These are phyloP conservation scores for Daldinia eschscholtzii DNA, from an alignment of 2,329 filamentous ascomycete genomes.

Conservation along the genomic window DNA sequence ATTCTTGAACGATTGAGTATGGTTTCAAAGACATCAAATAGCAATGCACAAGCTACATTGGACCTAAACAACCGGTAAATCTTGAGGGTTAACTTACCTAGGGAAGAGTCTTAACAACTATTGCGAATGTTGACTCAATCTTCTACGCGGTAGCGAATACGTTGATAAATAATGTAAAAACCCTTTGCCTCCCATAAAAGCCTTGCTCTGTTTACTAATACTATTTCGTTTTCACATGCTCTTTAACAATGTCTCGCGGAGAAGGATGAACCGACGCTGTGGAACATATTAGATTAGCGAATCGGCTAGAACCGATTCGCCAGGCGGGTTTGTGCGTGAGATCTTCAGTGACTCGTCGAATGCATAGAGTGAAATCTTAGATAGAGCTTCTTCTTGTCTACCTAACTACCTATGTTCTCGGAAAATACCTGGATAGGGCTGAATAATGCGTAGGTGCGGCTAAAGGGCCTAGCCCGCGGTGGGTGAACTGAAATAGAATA, in stretches of 20 bases:
- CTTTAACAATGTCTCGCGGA: background rate
- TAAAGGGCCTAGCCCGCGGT: background rate
- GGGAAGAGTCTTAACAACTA: too few species aligned
- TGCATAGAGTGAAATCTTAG: background rate
- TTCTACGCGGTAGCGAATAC: background rate
- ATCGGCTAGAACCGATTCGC: background rate
- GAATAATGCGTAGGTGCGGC: background rate
- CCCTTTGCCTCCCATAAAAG: background rate
- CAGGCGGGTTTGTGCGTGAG: background rate
- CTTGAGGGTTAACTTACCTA: too few species aligned
- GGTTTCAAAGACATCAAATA: too few species aligned
- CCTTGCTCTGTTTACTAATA: background rate
- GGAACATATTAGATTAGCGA: background rate
- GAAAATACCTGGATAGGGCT: background rate
- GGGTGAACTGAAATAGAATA: background rate
- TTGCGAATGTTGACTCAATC: background rate
- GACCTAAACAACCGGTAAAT: too few species aligned
- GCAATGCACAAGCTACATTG: too few species aligned
- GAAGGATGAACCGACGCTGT: background rate
- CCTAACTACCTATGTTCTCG: too few species aligned
- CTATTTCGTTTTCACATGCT: background rate
- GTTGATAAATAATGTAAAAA: too few species aligned
- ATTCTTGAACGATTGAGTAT: too few species aligned
- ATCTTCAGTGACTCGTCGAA: background rate
- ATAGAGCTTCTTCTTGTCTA: too few species aligned